Base-by-base conservation (phyloP, 2,329 filamentous ascomycete genomes). In the Verticillium dahliae region DNA sequence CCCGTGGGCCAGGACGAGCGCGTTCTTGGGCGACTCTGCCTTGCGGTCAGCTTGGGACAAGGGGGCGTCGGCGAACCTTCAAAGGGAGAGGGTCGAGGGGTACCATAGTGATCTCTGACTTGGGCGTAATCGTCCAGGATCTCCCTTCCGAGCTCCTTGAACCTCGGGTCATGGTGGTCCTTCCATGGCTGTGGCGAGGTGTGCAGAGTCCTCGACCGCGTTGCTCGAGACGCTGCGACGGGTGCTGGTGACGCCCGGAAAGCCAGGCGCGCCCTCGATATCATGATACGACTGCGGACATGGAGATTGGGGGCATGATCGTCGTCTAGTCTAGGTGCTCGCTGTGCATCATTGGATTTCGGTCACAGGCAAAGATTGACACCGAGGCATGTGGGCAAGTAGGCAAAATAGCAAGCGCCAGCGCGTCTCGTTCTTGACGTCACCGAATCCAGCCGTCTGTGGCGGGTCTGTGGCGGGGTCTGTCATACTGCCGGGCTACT, bases 1-100 rank as follows among this genome's bases (percentile, higher is more conserved):
- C 61, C 86, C 86, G 68, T 89, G 86, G 59, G 86, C 85, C 38
- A 89, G 81, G 60, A 89, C 85, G 60, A 89, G 82, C 55, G 86
- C 85, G 65, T 87, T 69, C 67, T 82, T 83, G 2, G 86, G 85
- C 4, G 82, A 81, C 50, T 78, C 81, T 85, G 62, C 59, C 67
- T 62, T 58, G 18, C 61, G 61, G 45, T 59, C 62, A 61, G 38
- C 39, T 58, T 39, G 27, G 38, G 27, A 15, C 38, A 18, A 37
- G 54, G 50, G 11, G 34, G 37, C 11, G 52, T 22, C 22, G 34
- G 41, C 50, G 22, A 50, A 50, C 27, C 59, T 31, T 56, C 38
- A 58, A 58, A 27, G 38, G 62, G 41, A 58, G 13, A 45, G 15
- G 35, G 37, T 39, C 59, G 18, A 39, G 59, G 41, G n/a, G 39